phyloP scores from a whole-genome alignment of 2,329 filamentous ascomycete species.

The Calonectria pseudoturangicola region DNA sequence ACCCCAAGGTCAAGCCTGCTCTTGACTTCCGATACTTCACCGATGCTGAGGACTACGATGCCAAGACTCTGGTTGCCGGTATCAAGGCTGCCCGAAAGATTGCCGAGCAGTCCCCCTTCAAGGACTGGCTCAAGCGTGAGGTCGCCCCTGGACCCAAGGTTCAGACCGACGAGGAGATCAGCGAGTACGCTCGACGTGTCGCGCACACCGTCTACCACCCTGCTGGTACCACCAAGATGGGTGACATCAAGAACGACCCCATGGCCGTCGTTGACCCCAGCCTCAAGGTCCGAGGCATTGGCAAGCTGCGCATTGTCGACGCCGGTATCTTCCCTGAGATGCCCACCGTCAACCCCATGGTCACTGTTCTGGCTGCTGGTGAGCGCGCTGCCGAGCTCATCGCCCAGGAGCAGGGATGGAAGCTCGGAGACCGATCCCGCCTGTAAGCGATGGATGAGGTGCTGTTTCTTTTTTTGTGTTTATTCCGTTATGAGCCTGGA shows the following conservation, averaged over 20 bases:
- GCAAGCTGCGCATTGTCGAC: slow-evolving; percentile 86
- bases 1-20: slow-evolving; percentile 86
- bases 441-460: slow-evolving; percentile 51
- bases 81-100: slow-evolving; percentile 86
- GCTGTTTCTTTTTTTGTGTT: neutral
- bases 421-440: slow-evolving; percentile 56
- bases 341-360: slow-evolving; percentile 91
- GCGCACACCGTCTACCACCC: slow-evolving; percentile 95
- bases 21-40: slow-evolving; percentile 94
- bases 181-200: slow-evolving; percentile 86
- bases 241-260: slow-evolving; percentile 79
- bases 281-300: slow-evolving; percentile 82
- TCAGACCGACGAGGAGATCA: slow-evolving; percentile 86
- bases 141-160: slow-evolving; percentile 84
- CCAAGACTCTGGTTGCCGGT: slow-evolving; percentile 85
- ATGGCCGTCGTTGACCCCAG: slow-evolving; percentile 87
- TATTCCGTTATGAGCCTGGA: slow-evolving; percentile 28
- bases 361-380: slow-evolving; percentile 89
- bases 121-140: slow-evolving; percentile 88
- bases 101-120: slow-evolving; percentile 85
- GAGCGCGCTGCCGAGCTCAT: slow-evolving; percentile 91
- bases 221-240: slow-evolving; percentile 93
- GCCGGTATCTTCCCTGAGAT: slow-evolving; percentile 93
- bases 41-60: slow-evolving; percentile 89
- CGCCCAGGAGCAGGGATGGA: slow-evolving; percentile 76